These are phyloP conservation scores for Hemisphaericaspora xylanilytica DNA, from an alignment of 1,139 yeast genomes.

Conservation along the genomic window DNA sequence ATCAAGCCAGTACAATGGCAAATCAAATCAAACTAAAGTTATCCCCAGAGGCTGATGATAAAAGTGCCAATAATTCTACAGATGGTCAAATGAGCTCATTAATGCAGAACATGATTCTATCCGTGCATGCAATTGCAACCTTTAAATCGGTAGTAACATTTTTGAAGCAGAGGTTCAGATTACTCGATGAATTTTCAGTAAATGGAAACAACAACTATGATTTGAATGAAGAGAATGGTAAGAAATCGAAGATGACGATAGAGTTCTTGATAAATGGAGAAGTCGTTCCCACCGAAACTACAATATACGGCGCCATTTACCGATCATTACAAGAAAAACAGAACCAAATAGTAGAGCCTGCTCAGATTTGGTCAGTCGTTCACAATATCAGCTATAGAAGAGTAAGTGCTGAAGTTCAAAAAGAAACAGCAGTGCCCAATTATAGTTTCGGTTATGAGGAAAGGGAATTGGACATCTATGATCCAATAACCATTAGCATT, in stretches of 20 bases:
- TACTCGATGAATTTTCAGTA: conserved; percentile 21
- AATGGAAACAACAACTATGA: conserved; percentile 8
- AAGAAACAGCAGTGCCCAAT: conserved; percentile 16
- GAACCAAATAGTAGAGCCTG: conserved; percentile 46
- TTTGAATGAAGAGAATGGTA: conserved; percentile 11
- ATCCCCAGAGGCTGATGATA: conserved; percentile 19
- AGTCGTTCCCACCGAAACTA: conserved; percentile 63
- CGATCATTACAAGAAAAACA: conserved; percentile 44
- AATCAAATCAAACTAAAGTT: conserved; percentile 67
- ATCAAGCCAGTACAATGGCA: conserved; percentile 62
- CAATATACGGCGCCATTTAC: conserved; percentile 78
- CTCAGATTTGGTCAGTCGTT: conserved; percentile 53
- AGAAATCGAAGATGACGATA: conserved; percentile 26
- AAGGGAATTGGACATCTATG: conserved; percentile 38
- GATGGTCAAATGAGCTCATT: conserved; percentile 25
- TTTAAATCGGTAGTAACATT: conserved; percentile 70
- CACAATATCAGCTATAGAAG: conserved; percentile 56
- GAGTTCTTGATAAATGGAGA: conserved; percentile 66
- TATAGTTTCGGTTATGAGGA: conserved; percentile 23
- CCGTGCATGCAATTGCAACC: conserved; percentile 91
- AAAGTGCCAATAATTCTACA: conserved; percentile 22
- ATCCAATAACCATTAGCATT: conserved; percentile 47
- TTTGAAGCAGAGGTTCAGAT: conserved; percentile 37
- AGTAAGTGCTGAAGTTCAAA: conserved; percentile 20
- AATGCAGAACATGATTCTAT: conserved; percentile 47